Evolutionary conservation across 108 stramenopile species (phyloP).

Genomic region (Conticribra weissflogii): DNA sequence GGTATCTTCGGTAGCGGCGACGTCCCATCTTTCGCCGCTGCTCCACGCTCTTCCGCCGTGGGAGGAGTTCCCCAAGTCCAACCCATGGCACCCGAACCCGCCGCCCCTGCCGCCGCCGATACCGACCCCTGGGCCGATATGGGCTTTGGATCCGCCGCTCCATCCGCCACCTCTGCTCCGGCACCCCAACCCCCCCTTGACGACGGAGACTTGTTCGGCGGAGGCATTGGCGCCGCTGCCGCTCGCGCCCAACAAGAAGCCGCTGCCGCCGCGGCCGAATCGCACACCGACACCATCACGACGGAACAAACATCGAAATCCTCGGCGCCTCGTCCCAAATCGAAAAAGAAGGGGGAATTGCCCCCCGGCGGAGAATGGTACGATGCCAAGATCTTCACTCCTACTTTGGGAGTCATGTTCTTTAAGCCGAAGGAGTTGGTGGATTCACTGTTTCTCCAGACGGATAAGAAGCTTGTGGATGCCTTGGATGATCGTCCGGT

Average conservation of each 20-base stretch:
- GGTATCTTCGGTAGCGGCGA: constrained; percentile 31
- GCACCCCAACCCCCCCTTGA: constrained; percentile 10
- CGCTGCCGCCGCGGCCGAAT: neutral
- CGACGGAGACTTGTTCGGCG: constrained; percentile 39
- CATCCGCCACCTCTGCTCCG: constrained; percentile 20
- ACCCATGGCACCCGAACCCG: constrained; percentile 29
- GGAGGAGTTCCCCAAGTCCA: constrained; percentile 24
- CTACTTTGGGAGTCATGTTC: constrained; percentile 93
- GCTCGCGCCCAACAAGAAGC: constrained; percentile 28
- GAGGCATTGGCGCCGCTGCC: constrained; percentile 44
- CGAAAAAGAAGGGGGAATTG: constrained; percentile 72
- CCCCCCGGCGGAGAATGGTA: constrained; percentile 90
- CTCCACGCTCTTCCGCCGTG: constrained; percentile 26
- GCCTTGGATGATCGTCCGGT: constrained; percentile 82
- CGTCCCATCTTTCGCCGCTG: constrained; percentile 7
- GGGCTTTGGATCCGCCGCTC: constrained; percentile 56
- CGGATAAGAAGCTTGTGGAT: constrained; percentile 72
- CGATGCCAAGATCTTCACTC: constrained; percentile 90
- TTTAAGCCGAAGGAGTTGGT: constrained; percentile 91
- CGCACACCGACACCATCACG: constrained; percentile 2
- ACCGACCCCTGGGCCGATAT: constrained; percentile 77
- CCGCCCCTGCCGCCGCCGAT: constrained; percentile 21
- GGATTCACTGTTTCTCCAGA: constrained; percentile 82
- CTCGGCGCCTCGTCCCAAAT: constrained; percentile 17
- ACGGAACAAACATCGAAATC: neutral